Conservation (phyloP, 495 filamentous ascomycete genomes). For the Clavariopsis aquatica region DNA sequence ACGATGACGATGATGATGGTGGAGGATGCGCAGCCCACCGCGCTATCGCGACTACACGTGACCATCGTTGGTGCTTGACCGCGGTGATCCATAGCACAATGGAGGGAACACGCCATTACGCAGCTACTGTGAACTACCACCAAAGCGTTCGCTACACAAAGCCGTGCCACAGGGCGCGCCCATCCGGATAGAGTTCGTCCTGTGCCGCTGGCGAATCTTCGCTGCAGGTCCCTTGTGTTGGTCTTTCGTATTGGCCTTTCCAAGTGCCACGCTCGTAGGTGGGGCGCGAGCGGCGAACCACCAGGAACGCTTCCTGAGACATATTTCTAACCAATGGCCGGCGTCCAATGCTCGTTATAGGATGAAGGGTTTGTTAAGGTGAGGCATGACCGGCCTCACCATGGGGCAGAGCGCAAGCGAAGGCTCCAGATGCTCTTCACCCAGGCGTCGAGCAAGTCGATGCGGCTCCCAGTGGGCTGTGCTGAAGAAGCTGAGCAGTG, state of each 20-base stretch:
- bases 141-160: not conserved
- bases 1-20: slow-evolving; percentile 24
- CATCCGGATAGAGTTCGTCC: not conserved
- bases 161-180: not conserved
- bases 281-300: slow-evolving; percentile 12
- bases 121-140: not conserved
- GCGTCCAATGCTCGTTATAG: slow-evolving; percentile 3
- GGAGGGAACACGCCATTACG: not conserved
- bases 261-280: not conserved
- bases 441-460: slow-evolving; percentile 24
- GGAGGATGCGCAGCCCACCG: not conserved
- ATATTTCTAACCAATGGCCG: slow-evolving; percentile 24
- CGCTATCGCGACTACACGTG: slow-evolving; percentile 26
- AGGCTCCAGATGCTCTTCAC: slow-evolving; percentile 23
- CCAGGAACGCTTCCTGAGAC: slow-evolving; percentile 34
- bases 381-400: slow-evolving; percentile 27
- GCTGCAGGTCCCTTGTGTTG: not conserved
- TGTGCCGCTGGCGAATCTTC: not conserved
- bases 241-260: slow-evolving; percentile 14
- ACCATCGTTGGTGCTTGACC: too few species aligned
- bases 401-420: slow-evolving; percentile 29
- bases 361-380: slow-evolving; percentile 30
- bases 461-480: slow-evolving; percentile 32
- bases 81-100: too few species aligned
- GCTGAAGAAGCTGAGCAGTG: slow-evolving; percentile 33